Evolutionary conservation across 2,329 filamentous ascomycete species (phyloP).

Genomic region (Arthrobotrys musiformis): DNA sequence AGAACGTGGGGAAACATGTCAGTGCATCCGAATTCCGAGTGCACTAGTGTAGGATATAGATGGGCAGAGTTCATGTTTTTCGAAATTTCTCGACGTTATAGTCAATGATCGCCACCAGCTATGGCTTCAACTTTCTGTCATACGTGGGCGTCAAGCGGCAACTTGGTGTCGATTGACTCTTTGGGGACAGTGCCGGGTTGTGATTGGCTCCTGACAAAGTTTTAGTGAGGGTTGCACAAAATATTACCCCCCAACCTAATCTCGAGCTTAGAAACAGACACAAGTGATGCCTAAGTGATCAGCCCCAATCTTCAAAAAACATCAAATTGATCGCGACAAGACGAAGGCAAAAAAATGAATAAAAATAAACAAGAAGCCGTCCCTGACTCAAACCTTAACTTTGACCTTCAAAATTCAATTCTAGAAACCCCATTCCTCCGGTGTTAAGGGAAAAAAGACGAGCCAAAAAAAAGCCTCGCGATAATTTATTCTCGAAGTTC

Average conservation of each 20-base stretch:
- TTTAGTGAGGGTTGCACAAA: constrained; percentile 15
- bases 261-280: neutral
- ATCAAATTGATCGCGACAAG: constrained; percentile 1
- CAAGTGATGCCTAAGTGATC: constrained; percentile 1
- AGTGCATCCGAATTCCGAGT: neutral
- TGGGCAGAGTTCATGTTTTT: too few relatives aligned
- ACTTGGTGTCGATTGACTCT: constrained; percentile 8
- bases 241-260: neutral
- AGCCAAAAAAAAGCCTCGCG: constrained; percentile 13
- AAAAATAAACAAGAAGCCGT: neutral
- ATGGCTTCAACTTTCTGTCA: constrained; percentile 5
- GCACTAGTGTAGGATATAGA: too few relatives aligned
- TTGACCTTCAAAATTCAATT: constrained; percentile 13
- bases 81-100: neutral
- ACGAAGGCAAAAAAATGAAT: constrained; percentile 7
- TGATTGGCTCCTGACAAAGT: neutral
- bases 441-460: neutral
- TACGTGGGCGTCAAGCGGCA: constrained; percentile 18
- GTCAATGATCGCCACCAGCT: neutral
- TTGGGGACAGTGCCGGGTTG: constrained; percentile 1
- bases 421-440: neutral
- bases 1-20: neutral
- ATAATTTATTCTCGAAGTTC: constrained; percentile 9
- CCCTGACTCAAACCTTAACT: constrained; percentile 3
- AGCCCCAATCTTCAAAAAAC: neutral